phyloP scores from a whole-genome alignment of 2,329 filamentous ascomycete species.

The Exophiala calicioides region DNA sequence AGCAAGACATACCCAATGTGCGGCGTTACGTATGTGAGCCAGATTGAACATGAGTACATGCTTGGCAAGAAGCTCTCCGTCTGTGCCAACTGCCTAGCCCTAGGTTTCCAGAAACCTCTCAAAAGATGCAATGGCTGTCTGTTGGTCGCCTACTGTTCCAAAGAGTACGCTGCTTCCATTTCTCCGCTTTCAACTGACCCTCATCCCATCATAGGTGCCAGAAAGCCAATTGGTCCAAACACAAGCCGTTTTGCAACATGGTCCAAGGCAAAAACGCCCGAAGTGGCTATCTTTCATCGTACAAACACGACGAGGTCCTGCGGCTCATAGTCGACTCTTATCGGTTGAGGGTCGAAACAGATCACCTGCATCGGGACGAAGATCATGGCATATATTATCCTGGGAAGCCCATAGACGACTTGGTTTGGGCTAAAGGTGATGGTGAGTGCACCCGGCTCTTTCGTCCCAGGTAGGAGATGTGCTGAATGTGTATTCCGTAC shows the following conservation, averaged over 20 bases:
- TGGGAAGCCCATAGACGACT: constrained; percentile 41
- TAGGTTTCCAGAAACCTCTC: constrained; percentile 31
- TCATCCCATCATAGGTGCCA: constrained; percentile 26
- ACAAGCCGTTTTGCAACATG: constrained; percentile 32
- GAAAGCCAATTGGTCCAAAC: constrained; percentile 33
- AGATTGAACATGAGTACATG: constrained; percentile 32
- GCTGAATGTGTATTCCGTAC: not conserved
- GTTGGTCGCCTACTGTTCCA: constrained; percentile 31
- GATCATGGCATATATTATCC: constrained; percentile 31
- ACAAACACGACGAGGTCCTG: constrained; percentile 30
- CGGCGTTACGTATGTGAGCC: constrained; percentile 24
- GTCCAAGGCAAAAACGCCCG: constrained; percentile 29
- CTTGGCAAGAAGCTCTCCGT: constrained; percentile 29
- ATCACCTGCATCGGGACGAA: constrained; percentile 31
- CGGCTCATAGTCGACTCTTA: constrained; percentile 35
- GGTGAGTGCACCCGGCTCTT: constrained; percentile 14
- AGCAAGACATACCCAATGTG: constrained; percentile 26
- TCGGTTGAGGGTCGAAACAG: constrained; percentile 34
- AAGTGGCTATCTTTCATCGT: constrained; percentile 30
- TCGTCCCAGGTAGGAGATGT: too few species aligned
- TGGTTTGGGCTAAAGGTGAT: constrained; percentile 29
- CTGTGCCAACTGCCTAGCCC: constrained; percentile 28
- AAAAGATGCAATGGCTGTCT: constrained; percentile 29
- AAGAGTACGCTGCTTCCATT: constrained; percentile 18
- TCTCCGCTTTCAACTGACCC: not conserved